Evolutionary conservation across 495 filamentous ascomycete species (phyloP).

Genomic region (Neurospora tetrasperma): DNA sequence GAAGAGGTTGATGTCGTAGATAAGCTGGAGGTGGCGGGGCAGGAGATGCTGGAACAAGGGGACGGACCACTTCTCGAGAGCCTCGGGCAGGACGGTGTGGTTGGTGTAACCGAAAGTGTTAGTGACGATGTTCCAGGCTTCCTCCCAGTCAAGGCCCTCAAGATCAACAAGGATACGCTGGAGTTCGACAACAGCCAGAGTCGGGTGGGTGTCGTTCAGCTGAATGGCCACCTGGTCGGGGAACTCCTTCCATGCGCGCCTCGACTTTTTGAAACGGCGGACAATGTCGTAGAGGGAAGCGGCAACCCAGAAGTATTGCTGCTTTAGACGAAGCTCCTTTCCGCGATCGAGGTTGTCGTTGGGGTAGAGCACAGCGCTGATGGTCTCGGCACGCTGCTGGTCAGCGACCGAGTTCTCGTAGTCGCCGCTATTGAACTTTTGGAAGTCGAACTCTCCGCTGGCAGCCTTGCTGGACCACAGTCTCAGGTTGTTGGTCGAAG

Average conservation of each 20-base stretch:
- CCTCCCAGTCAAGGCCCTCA: conserved; percentile 87
- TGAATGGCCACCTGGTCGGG: conserved; percentile 94
- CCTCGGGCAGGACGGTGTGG: conserved; percentile 94
- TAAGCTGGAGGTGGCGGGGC: conserved; percentile 91
- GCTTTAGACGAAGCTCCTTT: conserved; percentile 94
- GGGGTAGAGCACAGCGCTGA: conserved; percentile 93
- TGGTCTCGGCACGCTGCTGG: conserved; percentile 92
- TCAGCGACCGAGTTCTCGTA: conserved; percentile 96
- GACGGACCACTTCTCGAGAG: conserved; percentile 97
- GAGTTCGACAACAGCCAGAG: conserved; percentile 88
- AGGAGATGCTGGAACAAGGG: conserved; percentile 84
- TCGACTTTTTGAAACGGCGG: conserved; percentile 93
- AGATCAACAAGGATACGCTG: conserved; percentile 84
- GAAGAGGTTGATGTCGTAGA: conserved; percentile 94
- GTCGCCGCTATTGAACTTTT: conserved; percentile 97
- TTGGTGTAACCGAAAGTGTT: conserved; percentile 88
- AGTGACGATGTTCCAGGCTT: conserved; percentile 73
- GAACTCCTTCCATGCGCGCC: conserved; percentile 83
- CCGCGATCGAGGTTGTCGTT: conserved; percentile 96
- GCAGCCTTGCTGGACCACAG: conserved; percentile 96
- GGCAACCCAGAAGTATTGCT: conserved; percentile 99
- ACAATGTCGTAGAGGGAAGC: conserved; percentile 94
- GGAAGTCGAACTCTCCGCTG: conserved; percentile 96
- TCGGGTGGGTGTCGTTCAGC: conserved; percentile 96
- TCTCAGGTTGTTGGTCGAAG: conserved; percentile 91